Evolutionary conservation across 805 yeast species (phyloP).

Genomic region (Starmerella lactis-condensi): DNA sequence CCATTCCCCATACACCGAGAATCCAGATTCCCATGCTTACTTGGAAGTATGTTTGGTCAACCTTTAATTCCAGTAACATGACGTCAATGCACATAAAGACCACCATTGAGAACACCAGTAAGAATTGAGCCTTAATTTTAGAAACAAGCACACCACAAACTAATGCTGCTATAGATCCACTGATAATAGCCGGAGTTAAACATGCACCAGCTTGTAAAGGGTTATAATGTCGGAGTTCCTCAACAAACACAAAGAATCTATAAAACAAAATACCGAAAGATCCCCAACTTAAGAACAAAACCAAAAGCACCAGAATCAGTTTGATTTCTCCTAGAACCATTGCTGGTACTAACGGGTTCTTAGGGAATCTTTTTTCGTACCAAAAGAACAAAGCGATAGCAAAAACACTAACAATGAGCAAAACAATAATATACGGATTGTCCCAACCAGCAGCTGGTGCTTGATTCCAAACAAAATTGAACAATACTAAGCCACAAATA

Average conservation of each 20-base stretch:
- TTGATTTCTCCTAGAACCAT: constrained; percentile 20
- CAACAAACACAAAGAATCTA: constrained; percentile 37
- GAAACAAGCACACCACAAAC: constrained; percentile 33
- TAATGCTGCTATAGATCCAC: constrained; percentile 42
- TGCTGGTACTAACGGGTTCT: constrained; percentile 40
- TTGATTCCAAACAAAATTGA: constrained; percentile 58
- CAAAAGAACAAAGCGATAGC: constrained; percentile 24
- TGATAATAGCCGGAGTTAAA: constrained; percentile 29
- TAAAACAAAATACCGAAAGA: constrained; percentile 60
- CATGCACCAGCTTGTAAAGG: constrained; percentile 32
- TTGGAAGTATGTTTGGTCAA: constrained; percentile 40
- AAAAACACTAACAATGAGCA: constrained; percentile 44
- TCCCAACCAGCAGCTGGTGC: constrained; percentile 59
- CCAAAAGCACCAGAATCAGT: constrained; percentile 28
- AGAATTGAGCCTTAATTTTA: constrained; percentile 31
- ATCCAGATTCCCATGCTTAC: constrained; percentile 38
- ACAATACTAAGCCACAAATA: constrained; percentile 39
- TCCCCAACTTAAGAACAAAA: constrained; percentile 54
- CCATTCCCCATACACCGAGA: constrained; percentile 56
- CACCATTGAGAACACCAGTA: constrained; percentile 33
- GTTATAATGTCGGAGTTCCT: constrained; percentile 32
- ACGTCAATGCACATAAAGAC: constrained; percentile 28
- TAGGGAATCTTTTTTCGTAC: constrained; percentile 31
- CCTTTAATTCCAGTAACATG: constrained; percentile 25
- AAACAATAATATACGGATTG: constrained; percentile 32